Percentiles rank a stretch among this genome's conserved stretches.
phyloP scores from a whole-genome alignment of 495 filamentous ascomycete genomes.

The Talaromyces stipitatus region DNA sequence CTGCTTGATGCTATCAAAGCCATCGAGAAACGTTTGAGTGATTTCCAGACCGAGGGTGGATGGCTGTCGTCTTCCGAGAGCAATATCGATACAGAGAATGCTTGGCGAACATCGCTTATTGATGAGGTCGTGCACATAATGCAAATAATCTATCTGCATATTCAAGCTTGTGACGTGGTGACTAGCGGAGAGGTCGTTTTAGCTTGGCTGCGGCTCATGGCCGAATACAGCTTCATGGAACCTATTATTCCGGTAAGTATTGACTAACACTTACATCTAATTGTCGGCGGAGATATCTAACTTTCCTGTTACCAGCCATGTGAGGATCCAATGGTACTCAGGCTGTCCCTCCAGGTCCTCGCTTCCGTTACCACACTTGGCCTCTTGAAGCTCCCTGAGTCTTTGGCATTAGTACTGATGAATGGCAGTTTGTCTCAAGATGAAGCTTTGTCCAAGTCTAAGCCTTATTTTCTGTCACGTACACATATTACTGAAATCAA shows the following conservation, averaged over 20 bases:
- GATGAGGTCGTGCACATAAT: slow-evolving; percentile 65
- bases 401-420: slow-evolving; percentile 23
- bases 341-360: slow-evolving; percentile 57
- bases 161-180: slow-evolving; percentile 47
- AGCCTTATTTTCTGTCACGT: slow-evolving; percentile 51
- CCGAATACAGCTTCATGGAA: slow-evolving; percentile 56
- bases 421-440: slow-evolving; percentile 9
- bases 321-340: slow-evolving; percentile 39
- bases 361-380: slow-evolving; percentile 65
- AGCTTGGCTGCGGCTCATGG: slow-evolving; percentile 68
- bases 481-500: slow-evolving; percentile 58
- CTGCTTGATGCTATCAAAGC: slow-evolving; percentile 35
- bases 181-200: slow-evolving; percentile 53
- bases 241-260: slow-evolving; percentile 46
- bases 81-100: slow-evolving; percentile 45
- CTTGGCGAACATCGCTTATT: slow-evolving; percentile 55
- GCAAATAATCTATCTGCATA: slow-evolving; percentile 62
- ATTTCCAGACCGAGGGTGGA: slow-evolving; percentile 38
- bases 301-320: slow-evolving; percentile 30
- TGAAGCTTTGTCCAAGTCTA: slow-evolving; percentile 1
- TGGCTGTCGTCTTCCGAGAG: slow-evolving; percentile 43
- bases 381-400: slow-evolving; percentile 58
- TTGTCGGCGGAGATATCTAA: too few species aligned
- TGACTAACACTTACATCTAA: too few species aligned
- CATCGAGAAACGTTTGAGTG: slow-evolving; percentile 35